These are phyloP conservation scores for Plantago elongata DNA, from an alignment of 257 asterid species.

Conservation along the genomic window DNA sequence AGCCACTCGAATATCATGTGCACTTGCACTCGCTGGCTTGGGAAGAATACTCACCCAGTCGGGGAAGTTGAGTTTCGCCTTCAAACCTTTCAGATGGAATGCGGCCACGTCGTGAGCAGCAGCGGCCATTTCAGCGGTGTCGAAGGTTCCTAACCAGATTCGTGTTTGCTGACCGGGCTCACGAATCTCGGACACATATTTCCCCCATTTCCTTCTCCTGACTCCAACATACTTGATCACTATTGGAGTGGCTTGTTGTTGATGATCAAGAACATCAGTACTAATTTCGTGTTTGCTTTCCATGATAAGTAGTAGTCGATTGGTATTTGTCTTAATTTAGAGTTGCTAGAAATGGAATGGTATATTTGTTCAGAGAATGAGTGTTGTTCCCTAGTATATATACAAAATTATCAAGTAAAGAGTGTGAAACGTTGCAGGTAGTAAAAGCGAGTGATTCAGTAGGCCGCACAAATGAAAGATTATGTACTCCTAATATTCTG, in stretches of 20 bases:
- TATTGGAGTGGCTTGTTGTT: neutral
- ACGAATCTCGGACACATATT: constrained; percentile 66
- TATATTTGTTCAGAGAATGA: too few species aligned
- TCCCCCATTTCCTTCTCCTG: constrained; percentile 49
- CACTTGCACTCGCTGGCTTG: constrained; percentile 29
- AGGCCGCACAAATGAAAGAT: too few species aligned
- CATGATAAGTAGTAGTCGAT: too few species aligned
- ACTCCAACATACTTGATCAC: constrained; percentile 30
- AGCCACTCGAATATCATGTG: constrained; percentile 38
- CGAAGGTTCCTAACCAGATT: constrained; percentile 64
- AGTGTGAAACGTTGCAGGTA: too few species aligned
- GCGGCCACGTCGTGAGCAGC: constrained; percentile 67
- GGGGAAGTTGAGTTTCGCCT: constrained; percentile 47
- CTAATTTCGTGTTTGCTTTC: too few species aligned
- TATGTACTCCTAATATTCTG: too few species aligned
- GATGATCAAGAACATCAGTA: too few species aligned
- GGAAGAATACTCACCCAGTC: constrained; percentile 34
- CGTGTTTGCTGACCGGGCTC: constrained; percentile 47
- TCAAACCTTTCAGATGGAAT: constrained; percentile 39
- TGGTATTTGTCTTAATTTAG: too few species aligned
- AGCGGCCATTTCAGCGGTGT: constrained; percentile 59
- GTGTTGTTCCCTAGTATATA: too few species aligned
- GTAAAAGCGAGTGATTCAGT: too few species aligned
- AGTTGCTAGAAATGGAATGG: too few species aligned
- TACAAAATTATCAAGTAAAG: too few species aligned